These are phyloP conservation scores for Penicillium sp. DNA, from an alignment of 2,329 filamentous ascomycete species.

Conservation along the genomic window DNA sequence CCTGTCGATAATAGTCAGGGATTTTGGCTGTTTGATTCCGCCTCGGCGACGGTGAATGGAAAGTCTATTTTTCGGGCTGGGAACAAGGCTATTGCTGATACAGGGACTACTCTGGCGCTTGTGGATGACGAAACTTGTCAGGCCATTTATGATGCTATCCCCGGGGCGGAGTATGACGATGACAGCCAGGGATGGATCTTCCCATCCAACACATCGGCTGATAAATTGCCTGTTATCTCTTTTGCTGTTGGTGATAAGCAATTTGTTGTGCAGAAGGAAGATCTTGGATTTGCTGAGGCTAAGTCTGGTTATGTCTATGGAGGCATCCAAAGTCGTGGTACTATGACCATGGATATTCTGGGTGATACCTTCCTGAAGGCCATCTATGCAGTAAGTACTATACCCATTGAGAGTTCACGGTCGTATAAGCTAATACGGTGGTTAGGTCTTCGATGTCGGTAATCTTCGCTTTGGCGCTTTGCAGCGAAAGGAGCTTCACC, in stretches of 20 bases:
- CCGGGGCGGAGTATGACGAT: slow-evolving; percentile 57
- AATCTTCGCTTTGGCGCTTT: slow-evolving; percentile 60
- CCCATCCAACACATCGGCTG: slow-evolving; percentile 52
- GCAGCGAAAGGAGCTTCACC: slow-evolving; percentile 49
- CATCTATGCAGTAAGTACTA: slow-evolving; percentile 57
- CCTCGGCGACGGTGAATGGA: slow-evolving; percentile 58
- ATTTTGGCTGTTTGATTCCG: slow-evolving; percentile 66
- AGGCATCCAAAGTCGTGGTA: slow-evolving; percentile 63
- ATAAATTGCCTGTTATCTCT: slow-evolving; percentile 59
- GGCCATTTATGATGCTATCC: slow-evolving; percentile 63
- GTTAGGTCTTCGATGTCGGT: slow-evolving; percentile 61
- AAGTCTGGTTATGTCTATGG: slow-evolving; percentile 60
- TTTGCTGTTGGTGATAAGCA: slow-evolving; percentile 63
- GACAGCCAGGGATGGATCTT: slow-evolving; percentile 63
- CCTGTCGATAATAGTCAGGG: slow-evolving; percentile 62
- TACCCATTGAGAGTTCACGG: neutral
- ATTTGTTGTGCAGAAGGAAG: slow-evolving; percentile 62
- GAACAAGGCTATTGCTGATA: slow-evolving; percentile 70
- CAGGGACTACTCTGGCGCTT: slow-evolving; percentile 66
- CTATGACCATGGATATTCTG: slow-evolving; percentile 60
- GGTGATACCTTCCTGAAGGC: slow-evolving; percentile 64
- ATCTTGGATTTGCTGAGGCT: slow-evolving; percentile 58
- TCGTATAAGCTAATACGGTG: neutral
- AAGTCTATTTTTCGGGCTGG: slow-evolving; percentile 49
- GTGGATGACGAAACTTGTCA: slow-evolving; percentile 61